Conservation (phyloP, 495 filamentous ascomycete species). For the Acidiella bohemica region DNA sequence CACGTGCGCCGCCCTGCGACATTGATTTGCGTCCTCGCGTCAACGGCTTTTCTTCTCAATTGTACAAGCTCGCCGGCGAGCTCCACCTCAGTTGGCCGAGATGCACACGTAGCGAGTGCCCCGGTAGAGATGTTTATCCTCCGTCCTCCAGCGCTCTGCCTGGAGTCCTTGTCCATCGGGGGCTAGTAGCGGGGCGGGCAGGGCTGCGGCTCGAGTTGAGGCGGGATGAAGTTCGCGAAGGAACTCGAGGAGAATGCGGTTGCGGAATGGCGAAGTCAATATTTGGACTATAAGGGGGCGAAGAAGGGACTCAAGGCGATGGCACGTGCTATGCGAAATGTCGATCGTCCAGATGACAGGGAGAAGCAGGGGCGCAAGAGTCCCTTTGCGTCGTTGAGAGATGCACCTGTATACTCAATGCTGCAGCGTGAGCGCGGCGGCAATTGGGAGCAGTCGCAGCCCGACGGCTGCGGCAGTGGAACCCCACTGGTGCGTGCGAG, state of each 20-base stretch:
- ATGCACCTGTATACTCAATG: constrained; percentile 27
- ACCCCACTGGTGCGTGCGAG: constrained; percentile 1
- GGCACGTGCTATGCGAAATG: constrained; percentile 45
- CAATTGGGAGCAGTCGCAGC: constrained; percentile 4
- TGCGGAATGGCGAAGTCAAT: constrained; percentile 86
- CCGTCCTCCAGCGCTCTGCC: no score
- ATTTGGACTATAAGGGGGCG: constrained; percentile 79
- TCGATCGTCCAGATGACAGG: constrained; percentile 1
- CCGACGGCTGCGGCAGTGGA: background rate
- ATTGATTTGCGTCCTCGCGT: no score
- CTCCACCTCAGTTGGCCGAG: no score
- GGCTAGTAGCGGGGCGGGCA: background rate
- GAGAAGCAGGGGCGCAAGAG: constrained; percentile 10
- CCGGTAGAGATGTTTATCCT: no score
- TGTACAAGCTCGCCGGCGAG: no score
- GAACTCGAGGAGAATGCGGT: constrained; percentile 78
- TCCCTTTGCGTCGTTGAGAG: constrained; percentile 23
- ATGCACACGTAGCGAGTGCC: no score
- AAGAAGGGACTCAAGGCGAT: constrained; percentile 85
- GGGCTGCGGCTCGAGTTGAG: no score
- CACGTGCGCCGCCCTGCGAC: no score
- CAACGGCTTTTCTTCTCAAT: no score
- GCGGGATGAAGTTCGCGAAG: constrained; percentile 53
- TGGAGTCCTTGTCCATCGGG: background rate
- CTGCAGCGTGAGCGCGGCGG: constrained; percentile 15